Evolutionary conservation across 352 stramenopile species (phyloP), one percentile per base, ranked within the genome.

Genomic region (Phytopythium oedochilum): DNA sequence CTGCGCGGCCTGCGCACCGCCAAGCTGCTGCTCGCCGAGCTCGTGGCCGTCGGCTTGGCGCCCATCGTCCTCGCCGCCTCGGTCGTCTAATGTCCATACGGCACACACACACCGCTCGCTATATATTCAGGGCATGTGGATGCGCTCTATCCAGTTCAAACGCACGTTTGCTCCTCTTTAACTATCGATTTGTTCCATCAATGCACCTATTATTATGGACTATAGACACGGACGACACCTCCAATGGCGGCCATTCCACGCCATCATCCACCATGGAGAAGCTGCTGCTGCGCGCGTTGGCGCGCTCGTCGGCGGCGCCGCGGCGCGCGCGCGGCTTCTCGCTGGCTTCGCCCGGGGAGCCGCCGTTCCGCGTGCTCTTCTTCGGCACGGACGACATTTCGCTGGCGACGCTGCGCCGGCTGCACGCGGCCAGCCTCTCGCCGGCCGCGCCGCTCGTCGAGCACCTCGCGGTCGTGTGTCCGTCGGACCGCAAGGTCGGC

Each of bases 331-430:
- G 35, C 63, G 63, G 18, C 43, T 77, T 73, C 34, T 77, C 68
- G 25, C 59, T 73, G 11, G 61, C 58, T 14, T 52, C 55, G 8
- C 64, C 62, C 3, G 69, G 69, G 0, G 50, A 66, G 25, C 65
- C 50, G 47, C 65, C 61, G 15, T 74, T 81, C 44, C 76, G 83
- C 45, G 81, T 94, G 29, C 64, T 94, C 15, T 94, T 94, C 70
- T 94, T 94, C 65, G 84, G 84, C 31, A 94, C 84, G 4, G 84
- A 94, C 55, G 77, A 94, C 39, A 79, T 94, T 26, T 92, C 84
- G 20, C 71, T 92, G 32, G 74, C 82, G 34, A 94, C 84, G 60
- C 78, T 94, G 22, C 65, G 78, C 54, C 59, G 55, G 35, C 66
- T 94, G 58, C 71, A 92, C 51, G 68, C 60, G 54, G 83, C 88